A percentile compares a stretch with the other conserved stretches of the same genome.
Evolutionary conservation across 2,329 filamentous ascomycete species (phyloP).

Genomic region (Apiospora saccharicola): DNA sequence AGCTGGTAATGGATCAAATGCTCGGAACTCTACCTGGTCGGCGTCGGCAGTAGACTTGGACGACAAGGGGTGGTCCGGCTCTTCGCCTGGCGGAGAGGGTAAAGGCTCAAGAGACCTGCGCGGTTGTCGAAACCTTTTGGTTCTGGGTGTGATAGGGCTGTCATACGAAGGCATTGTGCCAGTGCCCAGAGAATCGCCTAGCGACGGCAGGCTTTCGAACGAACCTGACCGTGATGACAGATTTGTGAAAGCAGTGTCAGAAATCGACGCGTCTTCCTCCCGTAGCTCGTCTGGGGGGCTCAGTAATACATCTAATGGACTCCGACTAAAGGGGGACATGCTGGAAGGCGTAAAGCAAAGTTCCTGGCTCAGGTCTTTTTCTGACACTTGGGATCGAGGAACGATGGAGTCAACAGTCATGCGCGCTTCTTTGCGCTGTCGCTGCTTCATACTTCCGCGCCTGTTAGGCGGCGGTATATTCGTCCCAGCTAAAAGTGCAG

Average conservation of each 20-base stretch:
- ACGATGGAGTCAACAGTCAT: constrained; percentile 66
- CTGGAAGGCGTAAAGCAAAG: constrained; percentile 28
- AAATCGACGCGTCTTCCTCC: constrained; percentile 55
- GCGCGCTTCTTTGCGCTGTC: constrained; percentile 37
- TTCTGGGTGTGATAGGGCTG: constrained; percentile 54
- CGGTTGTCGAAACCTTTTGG: constrained; percentile 50
- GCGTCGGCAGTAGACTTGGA: constrained; percentile 47
- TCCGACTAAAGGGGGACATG: constrained; percentile 55
- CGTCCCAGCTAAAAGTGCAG: constrained; percentile 67
- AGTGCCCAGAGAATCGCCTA: constrained; percentile 62
- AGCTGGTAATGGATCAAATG: constrained; percentile 48
- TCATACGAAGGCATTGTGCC: constrained; percentile 58
- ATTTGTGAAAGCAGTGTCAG: constrained; percentile 59
- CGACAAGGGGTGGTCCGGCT: constrained; percentile 60
- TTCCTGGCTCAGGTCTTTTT: constrained; percentile 63
- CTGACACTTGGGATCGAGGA: constrained; percentile 59
- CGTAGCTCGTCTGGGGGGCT: constrained; percentile 66
- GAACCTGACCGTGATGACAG: constrained; percentile 64
- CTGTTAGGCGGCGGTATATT: constrained; percentile 61
- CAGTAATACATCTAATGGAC: constrained; percentile 65
- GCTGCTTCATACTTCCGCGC: constrained; percentile 43
- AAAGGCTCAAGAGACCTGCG: constrained; percentile 63
- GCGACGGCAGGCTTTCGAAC: constrained; percentile 67
- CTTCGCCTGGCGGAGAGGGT: constrained; percentile 59
- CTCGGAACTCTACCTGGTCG: constrained; percentile 58